Conservation (phyloP, 2,329 filamentous ascomycete species). For the Chrysoporthe austroafricana region DNA sequence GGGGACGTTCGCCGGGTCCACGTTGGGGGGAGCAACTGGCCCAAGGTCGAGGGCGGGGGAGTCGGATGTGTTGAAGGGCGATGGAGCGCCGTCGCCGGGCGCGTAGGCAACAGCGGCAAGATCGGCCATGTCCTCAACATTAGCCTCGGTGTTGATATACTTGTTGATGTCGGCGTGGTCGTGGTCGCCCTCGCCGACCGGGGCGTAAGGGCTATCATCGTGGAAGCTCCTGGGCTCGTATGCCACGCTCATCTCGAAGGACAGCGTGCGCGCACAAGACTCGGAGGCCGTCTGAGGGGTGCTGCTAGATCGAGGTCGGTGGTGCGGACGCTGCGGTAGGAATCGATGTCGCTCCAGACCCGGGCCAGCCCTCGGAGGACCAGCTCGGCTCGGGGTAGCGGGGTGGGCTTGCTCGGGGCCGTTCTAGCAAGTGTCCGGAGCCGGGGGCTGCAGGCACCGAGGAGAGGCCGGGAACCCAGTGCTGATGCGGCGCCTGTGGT, state of each 20-base stretch:
- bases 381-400: background rate
- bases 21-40: constrained; percentile 33
- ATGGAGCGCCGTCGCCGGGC: constrained; percentile 29
- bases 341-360: background rate
- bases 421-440: background rate
- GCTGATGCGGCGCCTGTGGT: background rate
- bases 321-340: background rate
- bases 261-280: background rate
- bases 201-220: constrained; percentile 52
- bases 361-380: background rate
- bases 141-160: constrained; percentile 41
- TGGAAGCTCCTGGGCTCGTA: constrained; percentile 56
- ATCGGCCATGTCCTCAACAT: constrained; percentile 40
- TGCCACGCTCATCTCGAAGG: constrained; percentile 52
- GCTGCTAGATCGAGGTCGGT: background rate
- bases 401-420: background rate
- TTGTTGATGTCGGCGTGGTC: constrained; percentile 37
- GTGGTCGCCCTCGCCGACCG: constrained; percentile 44
- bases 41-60: constrained; percentile 43
- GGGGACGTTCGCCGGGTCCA: constrained; percentile 37
- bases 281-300: background rate
- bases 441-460: background rate
- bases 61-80: constrained; percentile 18
- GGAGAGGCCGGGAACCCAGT: background rate
- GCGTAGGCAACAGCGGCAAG: constrained; percentile 38